phyloP scores from a whole-genome alignment of 176 grass and related monocot genomes.

The Ananas comosus region DNA sequence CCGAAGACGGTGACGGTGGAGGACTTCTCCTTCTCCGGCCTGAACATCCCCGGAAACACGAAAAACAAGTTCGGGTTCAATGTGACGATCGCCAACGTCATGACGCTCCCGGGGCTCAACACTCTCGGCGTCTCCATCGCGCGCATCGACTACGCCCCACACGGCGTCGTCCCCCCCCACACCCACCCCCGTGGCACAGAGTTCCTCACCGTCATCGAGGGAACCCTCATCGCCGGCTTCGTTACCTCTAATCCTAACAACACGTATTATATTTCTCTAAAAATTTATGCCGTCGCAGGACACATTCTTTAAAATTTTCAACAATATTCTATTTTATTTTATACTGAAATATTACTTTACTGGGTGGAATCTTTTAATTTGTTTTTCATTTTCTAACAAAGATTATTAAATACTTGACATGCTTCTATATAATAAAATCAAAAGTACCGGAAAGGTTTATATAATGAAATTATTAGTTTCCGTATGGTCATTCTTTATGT shows the following conservation, averaged over 20 bases:
- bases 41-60: conserved; percentile 13
- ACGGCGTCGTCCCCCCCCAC: conserved; percentile 34
- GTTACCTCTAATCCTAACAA: conserved; percentile 23
- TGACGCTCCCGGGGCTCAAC: conserved; percentile 34
- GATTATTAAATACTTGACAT: too few relatives aligned
- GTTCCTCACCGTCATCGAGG: conserved; percentile 35
- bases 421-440: too few relatives aligned
- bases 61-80: conserved; percentile 49
- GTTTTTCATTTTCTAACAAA: too few relatives aligned
- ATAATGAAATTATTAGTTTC: too few relatives aligned
- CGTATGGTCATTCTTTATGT: too few relatives aligned
- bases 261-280: neutral
- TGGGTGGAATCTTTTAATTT: too few relatives aligned
- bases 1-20: conserved; percentile 5
- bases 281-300: too few relatives aligned
- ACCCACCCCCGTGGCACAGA: conserved; percentile 49
- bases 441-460: too few relatives aligned
- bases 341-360: too few relatives aligned
- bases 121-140: conserved; percentile 39
- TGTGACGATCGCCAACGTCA: conserved; percentile 33
- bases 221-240: conserved; percentile 39
- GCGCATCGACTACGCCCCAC: conserved; percentile 16
- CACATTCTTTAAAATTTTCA: too few relatives aligned
- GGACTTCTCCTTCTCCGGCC: conserved; percentile 48
- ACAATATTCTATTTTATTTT: too few relatives aligned